phyloP scores from a whole-genome alignment of 371 early-diverging fungal species.

The Funneliformis caledonium region DNA sequence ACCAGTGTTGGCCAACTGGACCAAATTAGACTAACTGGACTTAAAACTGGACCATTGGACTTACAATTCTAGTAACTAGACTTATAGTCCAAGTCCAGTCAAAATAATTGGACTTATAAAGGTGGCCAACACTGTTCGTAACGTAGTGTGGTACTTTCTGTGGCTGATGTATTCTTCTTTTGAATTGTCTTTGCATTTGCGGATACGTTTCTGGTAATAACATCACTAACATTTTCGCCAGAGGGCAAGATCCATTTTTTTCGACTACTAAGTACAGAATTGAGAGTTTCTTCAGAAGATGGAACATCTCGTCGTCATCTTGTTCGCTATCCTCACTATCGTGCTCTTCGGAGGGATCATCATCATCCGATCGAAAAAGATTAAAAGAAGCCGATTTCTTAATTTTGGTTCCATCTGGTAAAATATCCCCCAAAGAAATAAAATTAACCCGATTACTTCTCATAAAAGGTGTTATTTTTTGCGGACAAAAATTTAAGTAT shows the following conservation, averaged over 20 bases:
- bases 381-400: background rate
- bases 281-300: conserved; percentile 11
- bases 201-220: conserved; percentile 22
- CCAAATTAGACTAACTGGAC: too few relatives aligned
- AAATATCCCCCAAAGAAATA: conserved; percentile 10
- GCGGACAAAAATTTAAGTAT: conserved; percentile 27
- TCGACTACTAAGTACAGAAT: conserved; percentile 10
- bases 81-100: too few relatives aligned
- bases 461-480: background rate
- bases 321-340: background rate
- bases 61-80: too few relatives aligned
- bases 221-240: conserved; percentile 26
- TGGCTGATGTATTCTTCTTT: conserved; percentile 27
- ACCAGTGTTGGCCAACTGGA: too few relatives aligned
- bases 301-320: conserved; percentile 9
- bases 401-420: background rate
- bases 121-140: too few relatives aligned
- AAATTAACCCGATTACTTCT: conserved; percentile 9
- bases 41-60: too few relatives aligned
- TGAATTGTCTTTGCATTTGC: conserved; percentile 32
- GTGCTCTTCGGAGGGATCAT: background rate
- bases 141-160: conserved; percentile 29
- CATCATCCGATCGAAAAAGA: background rate
- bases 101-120: too few relatives aligned
- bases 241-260: conserved; percentile 36